phyloP scores from a whole-genome alignment of 805 yeast genomes.

The Candida krabiensis region DNA sequence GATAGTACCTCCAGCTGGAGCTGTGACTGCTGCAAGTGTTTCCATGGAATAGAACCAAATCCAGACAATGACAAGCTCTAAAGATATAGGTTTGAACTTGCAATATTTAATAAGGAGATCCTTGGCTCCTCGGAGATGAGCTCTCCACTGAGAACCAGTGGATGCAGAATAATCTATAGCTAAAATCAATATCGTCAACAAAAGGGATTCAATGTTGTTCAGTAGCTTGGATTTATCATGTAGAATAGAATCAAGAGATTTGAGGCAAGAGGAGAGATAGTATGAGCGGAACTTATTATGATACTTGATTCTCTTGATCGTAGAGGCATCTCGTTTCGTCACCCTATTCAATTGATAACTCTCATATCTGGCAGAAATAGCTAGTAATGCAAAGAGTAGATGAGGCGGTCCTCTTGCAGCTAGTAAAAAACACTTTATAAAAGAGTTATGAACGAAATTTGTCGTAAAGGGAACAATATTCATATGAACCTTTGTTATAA shows the following conservation, averaged over 20 bases:
- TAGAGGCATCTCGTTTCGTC: conserved; percentile 12
- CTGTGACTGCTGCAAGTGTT: conserved; percentile 57
- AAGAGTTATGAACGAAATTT: conserved; percentile 32
- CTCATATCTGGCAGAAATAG: conserved; percentile 66
- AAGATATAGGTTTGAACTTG: conserved; percentile 30
- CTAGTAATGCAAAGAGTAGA: conserved; percentile 65
- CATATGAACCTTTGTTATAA: conserved; percentile 35
- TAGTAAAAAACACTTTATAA: conserved; percentile 32
- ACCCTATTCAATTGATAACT: conserved; percentile 30
- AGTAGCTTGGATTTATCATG: conserved; percentile 39
- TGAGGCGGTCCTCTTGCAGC: conserved; percentile 53
- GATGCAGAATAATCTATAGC: conserved; percentile 66
- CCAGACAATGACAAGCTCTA: conserved; percentile 40
- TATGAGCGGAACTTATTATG: conserved; percentile 60
- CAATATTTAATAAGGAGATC: conserved; percentile 56
- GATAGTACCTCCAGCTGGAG: conserved; percentile 60
- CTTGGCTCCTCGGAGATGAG: conserved; percentile 68
- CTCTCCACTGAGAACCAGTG: conserved; percentile 62
- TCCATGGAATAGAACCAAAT: conserved; percentile 66
- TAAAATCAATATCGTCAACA: conserved; percentile 64
- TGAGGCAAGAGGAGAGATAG: conserved; percentile 65
- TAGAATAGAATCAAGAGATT: conserved; percentile 53
- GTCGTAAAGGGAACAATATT: conserved; percentile 38
- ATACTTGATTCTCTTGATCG: conserved; percentile 29
- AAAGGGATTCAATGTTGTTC: conserved; percentile 65